These are phyloP conservation scores for Cladosporium sp. DNA, from an alignment of 2,329 filamentous ascomycete genomes.

Conservation along the genomic window DNA sequence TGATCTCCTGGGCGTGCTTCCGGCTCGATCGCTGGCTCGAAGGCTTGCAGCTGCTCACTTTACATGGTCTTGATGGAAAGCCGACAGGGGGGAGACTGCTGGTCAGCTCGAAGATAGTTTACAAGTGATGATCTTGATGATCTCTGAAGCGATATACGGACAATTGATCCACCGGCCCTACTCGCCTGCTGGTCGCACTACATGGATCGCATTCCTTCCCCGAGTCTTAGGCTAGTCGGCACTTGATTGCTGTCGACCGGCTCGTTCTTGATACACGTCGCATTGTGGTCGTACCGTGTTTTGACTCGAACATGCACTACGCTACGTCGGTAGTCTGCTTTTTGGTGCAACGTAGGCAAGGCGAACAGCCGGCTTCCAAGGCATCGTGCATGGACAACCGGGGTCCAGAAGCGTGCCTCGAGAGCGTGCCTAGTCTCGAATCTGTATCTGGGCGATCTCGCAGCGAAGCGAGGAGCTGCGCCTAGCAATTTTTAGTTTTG, in stretches of 20 bases:
- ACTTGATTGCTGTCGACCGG: not conserved
- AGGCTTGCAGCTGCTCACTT: conserved; percentile 73
- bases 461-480: not conserved
- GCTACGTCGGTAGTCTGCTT: too few relatives aligned
- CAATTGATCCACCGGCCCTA: not conserved
- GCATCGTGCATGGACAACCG: not conserved
- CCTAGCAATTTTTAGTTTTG: not conserved
- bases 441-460: not conserved
- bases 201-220: not conserved
- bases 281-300: too few relatives aligned
- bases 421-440: not conserved
- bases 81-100: conserved; percentile 66
- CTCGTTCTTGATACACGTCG: too few relatives aligned
- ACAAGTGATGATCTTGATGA: not conserved
- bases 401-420: not conserved
- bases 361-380: too few relatives aligned
- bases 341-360: too few relatives aligned
- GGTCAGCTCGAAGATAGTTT: conserved; percentile 43
- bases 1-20: conserved; percentile 86
- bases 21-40: conserved; percentile 72
- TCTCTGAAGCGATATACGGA: not conserved
- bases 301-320: too few relatives aligned
- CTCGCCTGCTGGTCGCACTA: too few relatives aligned
- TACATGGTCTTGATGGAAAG: conserved; percentile 60
- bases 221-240: not conserved